Base-by-base conservation (phyloP, 2,329 filamentous ascomycete genomes). In the Pseudogymnoascus sp. region DNA sequence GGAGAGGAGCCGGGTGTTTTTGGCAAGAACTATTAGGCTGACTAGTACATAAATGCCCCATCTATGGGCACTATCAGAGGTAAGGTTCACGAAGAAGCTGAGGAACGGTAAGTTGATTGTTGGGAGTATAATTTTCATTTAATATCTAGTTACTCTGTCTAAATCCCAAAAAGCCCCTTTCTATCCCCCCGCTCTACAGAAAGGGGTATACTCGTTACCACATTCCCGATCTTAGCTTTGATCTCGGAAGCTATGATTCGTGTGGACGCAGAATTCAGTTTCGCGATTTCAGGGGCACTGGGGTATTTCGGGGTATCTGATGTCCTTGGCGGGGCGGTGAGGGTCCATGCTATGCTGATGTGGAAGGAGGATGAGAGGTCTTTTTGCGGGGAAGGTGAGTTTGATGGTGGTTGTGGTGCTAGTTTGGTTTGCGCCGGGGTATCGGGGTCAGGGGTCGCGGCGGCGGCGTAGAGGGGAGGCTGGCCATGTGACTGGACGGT, bases 341-440 rank as follows among this genome's bases (percentile, higher is more conserved):
- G 80, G 1, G 84, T 88, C 95, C 93, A 97, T 0, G 88, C 95
- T 63, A 99, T 85, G 54, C 92, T 96, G 65, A 97, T 78, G 75
- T 99, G 95, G 71, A 97, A 97, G 21, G 83, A 57, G 2, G 51
- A 57, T 2, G 51, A 34, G 0, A 34, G n/a, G 16, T 57, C 51
- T 60, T 62, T 42, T 64, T 64, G 31, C 45, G 34, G 34, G 26
- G 47, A 31, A n/a, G 47, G 47, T 26, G 37, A 31, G 60, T 29
- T 36, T 31, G 54, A 40, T 65, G 31, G 63, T 47, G 63, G 60
- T 61, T 18, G 62, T 66, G 31, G 39, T 62, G 31, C 51, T 68
- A 64, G 59, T 63, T 31, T 57, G n/a, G 8, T 34, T 18, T 57
- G 51, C n/a, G 8, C 26, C 8, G 51, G n/a, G 1, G 29, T 57